Conservation (phyloP, 225 moss, liverwort and hornwort genomes). For the Climacium dendroides region DNA sequence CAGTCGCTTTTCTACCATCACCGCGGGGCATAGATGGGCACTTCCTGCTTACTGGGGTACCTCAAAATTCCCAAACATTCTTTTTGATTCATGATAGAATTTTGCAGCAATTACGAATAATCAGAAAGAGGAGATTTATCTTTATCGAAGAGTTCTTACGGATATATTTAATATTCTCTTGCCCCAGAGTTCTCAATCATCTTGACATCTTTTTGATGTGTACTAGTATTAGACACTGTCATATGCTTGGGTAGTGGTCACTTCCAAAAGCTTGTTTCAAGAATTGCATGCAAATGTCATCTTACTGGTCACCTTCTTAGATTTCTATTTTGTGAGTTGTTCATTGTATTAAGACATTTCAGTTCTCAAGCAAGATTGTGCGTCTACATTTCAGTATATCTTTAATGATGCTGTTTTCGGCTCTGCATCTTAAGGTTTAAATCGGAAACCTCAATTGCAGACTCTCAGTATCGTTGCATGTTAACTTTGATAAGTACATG, state of each 20-base stretch:
- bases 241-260: neutral
- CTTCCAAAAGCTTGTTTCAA: neutral
- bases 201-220: neutral
- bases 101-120: neutral
- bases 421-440: neutral
- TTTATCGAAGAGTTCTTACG: neutral
- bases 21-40: slow-evolving; percentile 49
- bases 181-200: neutral
- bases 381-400: neutral
- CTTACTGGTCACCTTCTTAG: neutral
- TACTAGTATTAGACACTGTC: neutral
- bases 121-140: neutral
- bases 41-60: slow-evolving; percentile 75
- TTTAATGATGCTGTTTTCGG: neutral
- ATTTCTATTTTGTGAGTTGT: neutral
- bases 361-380: neutral
- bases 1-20: slow-evolving; percentile 62
- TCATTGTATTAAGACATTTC: neutral
- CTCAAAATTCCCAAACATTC: neutral
- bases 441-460: neutral
- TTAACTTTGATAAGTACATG: neutral
- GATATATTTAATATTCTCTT: neutral
- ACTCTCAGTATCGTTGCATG: neutral
- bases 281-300: neutral
- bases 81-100: neutral